Evolutionary conservation across 1,284 basidiomycete species (phyloP).

Genomic region (Naganishia albida): DNA sequence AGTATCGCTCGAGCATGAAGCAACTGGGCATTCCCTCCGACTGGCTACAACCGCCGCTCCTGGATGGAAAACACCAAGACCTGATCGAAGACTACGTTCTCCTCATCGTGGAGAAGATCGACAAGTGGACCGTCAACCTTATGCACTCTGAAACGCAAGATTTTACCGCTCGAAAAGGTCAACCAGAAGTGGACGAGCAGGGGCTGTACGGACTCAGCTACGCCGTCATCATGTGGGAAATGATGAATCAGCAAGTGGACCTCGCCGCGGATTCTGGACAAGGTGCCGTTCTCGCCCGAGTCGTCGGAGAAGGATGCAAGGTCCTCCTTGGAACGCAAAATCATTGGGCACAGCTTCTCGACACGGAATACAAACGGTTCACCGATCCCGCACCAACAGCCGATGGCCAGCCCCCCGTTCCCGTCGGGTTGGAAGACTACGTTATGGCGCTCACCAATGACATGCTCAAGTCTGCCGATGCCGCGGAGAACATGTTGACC

Average conservation of each 20-base stretch:
- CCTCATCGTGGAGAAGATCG: conserved; percentile 90
- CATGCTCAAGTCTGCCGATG: conserved; percentile 94
- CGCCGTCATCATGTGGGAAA: conserved; percentile 93
- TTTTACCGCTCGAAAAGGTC: conserved; percentile 77
- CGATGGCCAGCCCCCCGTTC: conserved; percentile 52
- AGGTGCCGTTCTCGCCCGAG: conserved; percentile 85
- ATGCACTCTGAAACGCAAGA: conserved; percentile 88
- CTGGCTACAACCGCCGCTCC: conserved; percentile 79
- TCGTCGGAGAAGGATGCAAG: conserved; percentile 82
- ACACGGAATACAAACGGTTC: conserved; percentile 83
- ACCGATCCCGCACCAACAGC: conserved; percentile 74
- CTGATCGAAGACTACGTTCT: conserved; percentile 95
- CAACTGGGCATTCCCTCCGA: conserved; percentile 80
- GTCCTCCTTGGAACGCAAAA: conserved; percentile 89
- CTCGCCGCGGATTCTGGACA: conserved; percentile 94
- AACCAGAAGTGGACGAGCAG: conserved; percentile 85
- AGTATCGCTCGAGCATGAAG: conserved; percentile 93
- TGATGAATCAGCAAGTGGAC: conserved; percentile 97
- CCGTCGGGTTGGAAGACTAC: conserved; percentile 90
- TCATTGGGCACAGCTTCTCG: conserved; percentile 82
- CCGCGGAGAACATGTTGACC: conserved; percentile 78
- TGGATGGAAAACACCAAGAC: conserved; percentile 89
- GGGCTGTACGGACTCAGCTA: conserved; percentile 90
- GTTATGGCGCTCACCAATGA: conserved; percentile 98
- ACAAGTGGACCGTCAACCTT: conserved; percentile 94